Evolutionary conservation across 495 filamentous ascomycete species (phyloP).

Genomic region (Aspergillus sparsus): DNA sequence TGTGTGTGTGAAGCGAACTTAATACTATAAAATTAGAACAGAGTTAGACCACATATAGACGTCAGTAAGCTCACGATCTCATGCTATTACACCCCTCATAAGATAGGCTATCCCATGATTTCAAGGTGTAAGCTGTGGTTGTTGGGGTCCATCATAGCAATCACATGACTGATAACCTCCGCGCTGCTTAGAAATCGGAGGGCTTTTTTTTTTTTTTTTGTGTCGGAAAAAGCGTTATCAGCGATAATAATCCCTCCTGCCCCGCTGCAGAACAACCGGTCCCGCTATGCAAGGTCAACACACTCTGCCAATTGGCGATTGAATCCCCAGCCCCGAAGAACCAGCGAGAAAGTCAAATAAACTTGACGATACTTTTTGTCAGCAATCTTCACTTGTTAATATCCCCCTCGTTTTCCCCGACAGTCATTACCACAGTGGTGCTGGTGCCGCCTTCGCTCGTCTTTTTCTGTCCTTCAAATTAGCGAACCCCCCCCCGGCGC

Average conservation of each 20-base stretch:
- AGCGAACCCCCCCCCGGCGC: background rate
- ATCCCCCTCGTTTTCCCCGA: slow-evolving; percentile 9
- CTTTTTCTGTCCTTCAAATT: background rate
- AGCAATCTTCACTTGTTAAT: slow-evolving; percentile 13
- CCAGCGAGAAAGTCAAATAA: slow-evolving; percentile 25
- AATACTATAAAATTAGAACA: no score
- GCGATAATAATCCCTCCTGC: slow-evolving; percentile 28
- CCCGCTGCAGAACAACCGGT: slow-evolving; percentile 32
- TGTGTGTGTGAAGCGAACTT: no score
- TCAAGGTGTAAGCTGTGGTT: background rate
- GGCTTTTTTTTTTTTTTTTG: slow-evolving; percentile 6
- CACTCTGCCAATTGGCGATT: slow-evolving; percentile 24
- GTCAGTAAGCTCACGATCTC: no score
- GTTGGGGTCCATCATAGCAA: background rate
- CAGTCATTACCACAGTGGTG: background rate
- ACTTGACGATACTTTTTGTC: slow-evolving; percentile 22
- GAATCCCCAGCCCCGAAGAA: slow-evolving; percentile 19
- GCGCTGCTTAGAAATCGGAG: slow-evolving; percentile 26
- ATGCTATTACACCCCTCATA: no score
- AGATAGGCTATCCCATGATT: no score
- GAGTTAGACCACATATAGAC: no score
- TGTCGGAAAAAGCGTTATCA: slow-evolving; percentile 30
- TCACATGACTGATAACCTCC: slow-evolving; percentile 28
- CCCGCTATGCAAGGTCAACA: slow-evolving; percentile 16
- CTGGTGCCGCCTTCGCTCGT: background rate